Evolutionary conservation across 2,329 filamentous ascomycete genomes (phyloP).

Genomic region (Rutstroemia sydowiana): DNA sequence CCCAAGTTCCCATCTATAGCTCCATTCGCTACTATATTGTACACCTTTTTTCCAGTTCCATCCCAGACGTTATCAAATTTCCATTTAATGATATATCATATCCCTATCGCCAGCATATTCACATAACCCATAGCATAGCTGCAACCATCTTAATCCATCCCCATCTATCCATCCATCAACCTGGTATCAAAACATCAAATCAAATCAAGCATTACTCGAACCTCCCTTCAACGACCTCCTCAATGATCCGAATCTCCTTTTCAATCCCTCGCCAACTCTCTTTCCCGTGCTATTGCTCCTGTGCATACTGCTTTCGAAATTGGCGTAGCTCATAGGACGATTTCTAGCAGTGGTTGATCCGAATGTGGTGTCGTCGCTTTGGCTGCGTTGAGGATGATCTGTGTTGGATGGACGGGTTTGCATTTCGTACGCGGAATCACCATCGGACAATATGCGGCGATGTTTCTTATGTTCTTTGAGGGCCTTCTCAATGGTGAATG

Average conservation of each 20-base stretch:
- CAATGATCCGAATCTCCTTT: slow-evolving; percentile 46
- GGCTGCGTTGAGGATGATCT: slow-evolving; percentile 37
- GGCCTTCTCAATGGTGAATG: slow-evolving; percentile 61
- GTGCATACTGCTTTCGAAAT: slow-evolving; percentile 14
- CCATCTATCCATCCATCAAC: neutral
- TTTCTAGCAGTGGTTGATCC: neutral
- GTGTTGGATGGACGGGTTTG: slow-evolving; percentile 29
- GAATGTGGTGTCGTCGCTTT: slow-evolving; percentile 29
- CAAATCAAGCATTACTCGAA: neutral
- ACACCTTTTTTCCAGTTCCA: neutral
- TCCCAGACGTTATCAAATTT: neutral
- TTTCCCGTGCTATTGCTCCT: slow-evolving; percentile 34
- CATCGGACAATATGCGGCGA: slow-evolving; percentile 21
- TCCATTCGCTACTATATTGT: no score
- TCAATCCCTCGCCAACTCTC: slow-evolving; percentile 42
- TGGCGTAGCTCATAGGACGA: neutral
- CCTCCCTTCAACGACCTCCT: slow-evolving; percentile 33
- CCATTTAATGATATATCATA: neutral
- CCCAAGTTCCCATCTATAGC: no score
- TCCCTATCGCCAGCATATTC: neutral
- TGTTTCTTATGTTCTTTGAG: slow-evolving; percentile 47
- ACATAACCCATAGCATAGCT: neutral
- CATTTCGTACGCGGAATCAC: slow-evolving; percentile 42
- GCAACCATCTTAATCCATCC: neutral
- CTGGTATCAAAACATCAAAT: neutral